Evolutionary conservation across 306 rosid species (phyloP).

Genomic region (Citrullus mucosospermus): DNA sequence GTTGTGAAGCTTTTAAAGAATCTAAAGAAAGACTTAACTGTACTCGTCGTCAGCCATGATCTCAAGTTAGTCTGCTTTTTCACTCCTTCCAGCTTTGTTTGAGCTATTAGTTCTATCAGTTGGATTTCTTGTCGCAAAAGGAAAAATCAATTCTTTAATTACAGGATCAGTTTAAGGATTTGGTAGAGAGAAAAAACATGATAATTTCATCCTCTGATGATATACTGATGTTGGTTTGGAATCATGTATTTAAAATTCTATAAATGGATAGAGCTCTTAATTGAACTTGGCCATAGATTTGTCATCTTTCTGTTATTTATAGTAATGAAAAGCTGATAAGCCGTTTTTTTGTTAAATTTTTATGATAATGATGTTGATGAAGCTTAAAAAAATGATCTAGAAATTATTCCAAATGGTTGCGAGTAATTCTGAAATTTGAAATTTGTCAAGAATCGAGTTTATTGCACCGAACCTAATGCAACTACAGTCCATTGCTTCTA

Average conservation of each 20-base stretch:
- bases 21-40: slow-evolving; percentile 65
- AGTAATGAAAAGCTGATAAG: neutral
- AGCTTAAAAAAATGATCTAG: neutral
- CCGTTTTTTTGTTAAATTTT: neutral
- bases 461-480: neutral
- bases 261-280: neutral
- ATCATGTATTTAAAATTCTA: neutral
- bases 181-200: neutral
- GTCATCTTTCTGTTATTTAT: neutral
- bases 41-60: slow-evolving; percentile 86
- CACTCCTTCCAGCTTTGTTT: neutral
- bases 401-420: neutral
- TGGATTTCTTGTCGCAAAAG: neutral
- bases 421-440: neutral
- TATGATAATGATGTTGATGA: neutral
- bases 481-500: neutral
- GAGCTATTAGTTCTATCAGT: neutral
- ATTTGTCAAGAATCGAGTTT: neutral
- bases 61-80: slow-evolving; percentile 39
- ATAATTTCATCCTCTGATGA: neutral
- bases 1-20: slow-evolving; percentile 78
- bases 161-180: neutral
- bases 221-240: neutral
- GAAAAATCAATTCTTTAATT: neutral
- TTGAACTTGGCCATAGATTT: neutral